Base-by-base conservation (phyloP, 148 eudicot species). In the Euryodendron excelsum region DNA sequence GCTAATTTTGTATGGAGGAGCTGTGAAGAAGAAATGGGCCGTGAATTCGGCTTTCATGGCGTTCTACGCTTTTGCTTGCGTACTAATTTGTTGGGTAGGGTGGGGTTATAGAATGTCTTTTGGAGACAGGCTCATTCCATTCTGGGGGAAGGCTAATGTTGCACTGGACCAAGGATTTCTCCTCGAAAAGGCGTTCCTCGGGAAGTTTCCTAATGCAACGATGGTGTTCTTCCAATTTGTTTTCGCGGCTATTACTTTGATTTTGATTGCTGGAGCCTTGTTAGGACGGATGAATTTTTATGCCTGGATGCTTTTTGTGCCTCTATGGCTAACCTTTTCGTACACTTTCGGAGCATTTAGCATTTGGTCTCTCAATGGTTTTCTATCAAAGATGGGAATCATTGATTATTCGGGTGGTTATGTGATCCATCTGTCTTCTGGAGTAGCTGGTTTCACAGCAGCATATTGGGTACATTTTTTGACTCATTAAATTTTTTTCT, bases 301-400 rank as follows among this genome's bases (percentile, higher is more conserved):
- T 44, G 84, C 84, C 9, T 82, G 81, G 84, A 82, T 82, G 84
- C 58, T 82, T 41, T 82, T 82, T 50, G 84, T 82, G 62, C 84
- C 84, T 10, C 55, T 82, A 12, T 82, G 84, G 84, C 74, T 77
- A 3, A 82, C 84, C 17, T 78, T 82, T 56, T 82, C 84, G 0
- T 82, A 82, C 61, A 82, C 84, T 4, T 6, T 82, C 12, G 78
- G 63, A n/a, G 81, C 81, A 0, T 82, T 39, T 61, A 64, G 78
- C 30, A 82, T 82, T 33, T 82, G 81, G 81, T 82, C 62, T 4
- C 45, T 65, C 1, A 4, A 44, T 25, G 84, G 84, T 1, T 81
- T 79, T 74, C 84, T 81, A 1, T 37, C 45, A 0, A 20, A 44
- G 47, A 3, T 45, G 30, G 84, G 84, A 12, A 63, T 81, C 8